These are phyloP conservation scores for Claviceps arundinis DNA, from an alignment of 2,329 filamentous ascomycete genomes.

Conservation along the genomic window DNA sequence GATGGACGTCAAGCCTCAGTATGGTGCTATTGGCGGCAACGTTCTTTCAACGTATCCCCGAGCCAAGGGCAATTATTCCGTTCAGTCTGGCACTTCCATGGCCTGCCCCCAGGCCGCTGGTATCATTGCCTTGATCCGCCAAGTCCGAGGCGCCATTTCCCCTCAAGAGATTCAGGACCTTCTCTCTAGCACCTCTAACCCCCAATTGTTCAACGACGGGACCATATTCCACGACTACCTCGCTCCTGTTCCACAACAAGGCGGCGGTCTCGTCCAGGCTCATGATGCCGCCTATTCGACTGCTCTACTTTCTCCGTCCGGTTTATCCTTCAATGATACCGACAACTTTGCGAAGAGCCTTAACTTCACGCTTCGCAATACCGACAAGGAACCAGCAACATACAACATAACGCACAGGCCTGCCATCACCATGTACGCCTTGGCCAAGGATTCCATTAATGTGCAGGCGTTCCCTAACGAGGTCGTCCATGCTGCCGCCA, in stretches of 20 bases:
- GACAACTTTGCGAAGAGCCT: slow-evolving; percentile 36
- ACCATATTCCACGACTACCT: slow-evolving; percentile 22
- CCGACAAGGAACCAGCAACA: slow-evolving; percentile 30
- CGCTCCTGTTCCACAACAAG: slow-evolving; percentile 47
- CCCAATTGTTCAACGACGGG: slow-evolving; percentile 34
- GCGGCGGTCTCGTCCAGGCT: slow-evolving; percentile 45
- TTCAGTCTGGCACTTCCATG: slow-evolving; percentile 48
- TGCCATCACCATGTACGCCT: slow-evolving; percentile 40
- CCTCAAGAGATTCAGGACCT: slow-evolving; percentile 36
- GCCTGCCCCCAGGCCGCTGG: slow-evolving; percentile 42
- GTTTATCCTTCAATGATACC: slow-evolving; percentile 51
- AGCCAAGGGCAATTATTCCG: slow-evolving; percentile 32
- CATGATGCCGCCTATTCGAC: slow-evolving; percentile 43
- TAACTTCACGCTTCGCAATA: slow-evolving; percentile 44
- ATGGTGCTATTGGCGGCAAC: slow-evolving; percentile 41
- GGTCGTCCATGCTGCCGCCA: slow-evolving; percentile 25
- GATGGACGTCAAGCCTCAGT: slow-evolving; percentile 40
- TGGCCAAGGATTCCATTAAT: slow-evolving; percentile 18
- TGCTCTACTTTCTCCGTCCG: slow-evolving; percentile 39
- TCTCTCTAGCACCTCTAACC: slow-evolving; percentile 35
- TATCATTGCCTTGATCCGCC: slow-evolving; percentile 38
- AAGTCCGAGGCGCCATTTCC: slow-evolving; percentile 36
- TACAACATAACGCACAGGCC: slow-evolving; percentile 39
- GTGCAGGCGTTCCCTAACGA: slow-evolving; percentile 33
- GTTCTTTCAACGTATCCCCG: slow-evolving; percentile 45